Evolutionary conservation across 441 rosid species (phyloP), one percentile per base, ranked within the genome.

Genomic region (Gossypium gossypioides): DNA sequence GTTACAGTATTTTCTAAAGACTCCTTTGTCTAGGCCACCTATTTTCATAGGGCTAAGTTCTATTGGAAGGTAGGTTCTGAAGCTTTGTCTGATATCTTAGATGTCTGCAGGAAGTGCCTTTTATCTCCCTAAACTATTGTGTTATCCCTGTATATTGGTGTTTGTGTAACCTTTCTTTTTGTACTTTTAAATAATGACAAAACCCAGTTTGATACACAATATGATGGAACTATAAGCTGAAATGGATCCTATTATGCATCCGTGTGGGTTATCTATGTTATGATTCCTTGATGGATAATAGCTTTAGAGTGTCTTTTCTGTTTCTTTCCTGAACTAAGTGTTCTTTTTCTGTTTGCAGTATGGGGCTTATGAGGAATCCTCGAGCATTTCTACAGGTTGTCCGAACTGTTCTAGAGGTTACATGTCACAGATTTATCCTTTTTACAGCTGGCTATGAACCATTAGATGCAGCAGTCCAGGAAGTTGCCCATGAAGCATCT

Each of bases 351-450:
- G 42, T 80, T 59, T 80, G 80, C 91, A 91, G 98, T 76, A 86
- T 91, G 96, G 98, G 98, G n/a, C 90, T 86, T 76, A 52, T 93
- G 76, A 82, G 54, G 85, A 87, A 89, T 69, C 91, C 97, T 18
- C 71, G 48, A 76, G 88, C 89, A 75, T 93, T 91, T 81, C 88
- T 91, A 71, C 77, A 50, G 75, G 88, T 91, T 71, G 82, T 91
- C 55, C 81, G 84, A 79, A 80, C 85, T 77, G 88, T 89, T 75
- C 64, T 84, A 59, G 77, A 79, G 78, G 83, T 85, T 72, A 81
- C 93, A 80, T 77, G 67, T 75, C 78, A 81, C 84, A 89, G 88
- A 77, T 85, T 93, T 78, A 79, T 91, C 83, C 84, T 93, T 69
- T 86, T 89, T 73, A 89, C 96, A n/a, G 90, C 93, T 60, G 87